Base-by-base conservation (phyloP, 768 basidiomycete genomes). In the Rhodosporidiobolus odoratus region DNA sequence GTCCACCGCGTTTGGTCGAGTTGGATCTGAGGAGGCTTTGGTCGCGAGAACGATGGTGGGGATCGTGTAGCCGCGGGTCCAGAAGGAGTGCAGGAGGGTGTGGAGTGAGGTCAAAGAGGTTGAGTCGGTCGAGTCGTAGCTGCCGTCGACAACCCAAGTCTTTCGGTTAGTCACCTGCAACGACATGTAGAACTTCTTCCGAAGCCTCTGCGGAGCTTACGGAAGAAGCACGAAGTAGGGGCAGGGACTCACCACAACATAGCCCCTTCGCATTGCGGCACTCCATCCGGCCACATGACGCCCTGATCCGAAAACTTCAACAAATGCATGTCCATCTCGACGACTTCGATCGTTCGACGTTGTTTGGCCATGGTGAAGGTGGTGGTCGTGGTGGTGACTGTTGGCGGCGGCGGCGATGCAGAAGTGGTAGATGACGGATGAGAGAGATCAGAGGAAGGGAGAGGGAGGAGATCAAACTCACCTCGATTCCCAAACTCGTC, bases 31-130 rank as follows among this genome's bases (percentile, higher is more conserved):
- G 88, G 81, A 77, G 95, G 88, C 87, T 79, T 96, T 97, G 82
- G 92, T 92, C 7, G 90, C 91, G 21, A 97, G 82, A 19, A 92
- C 89, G 54, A 95, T 83, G 34, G 85, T 81, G 4, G 70, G 70
- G 45, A 89, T 80, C 67, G 84, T 84, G 86, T 80, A 61, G 83
- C 81, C 75, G 80, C 81, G 79, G 86, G 88, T 68, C 84, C 80
- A 75, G 83, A 90, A 92, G 75, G 63, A 64, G 54, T 73, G 50
- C 17, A 77, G 75, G 30, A 76, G 70, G 13, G 27, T 54, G 15
- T 35, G 52, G 27, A 75, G 61, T 13, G 64, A 38, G 38, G 68
- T 62, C 10, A 72, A 57, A 10, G 76, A 65, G 16, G 50, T 25
- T 8, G 65, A 66, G 66, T 75, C 68, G 8, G 69, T 66, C 40